Evolutionary conservation across 2,329 filamentous ascomycete species (phyloP), one percentile per base, ranked within the genome.

Genomic region (Diaporthe citrichinensis): DNA sequence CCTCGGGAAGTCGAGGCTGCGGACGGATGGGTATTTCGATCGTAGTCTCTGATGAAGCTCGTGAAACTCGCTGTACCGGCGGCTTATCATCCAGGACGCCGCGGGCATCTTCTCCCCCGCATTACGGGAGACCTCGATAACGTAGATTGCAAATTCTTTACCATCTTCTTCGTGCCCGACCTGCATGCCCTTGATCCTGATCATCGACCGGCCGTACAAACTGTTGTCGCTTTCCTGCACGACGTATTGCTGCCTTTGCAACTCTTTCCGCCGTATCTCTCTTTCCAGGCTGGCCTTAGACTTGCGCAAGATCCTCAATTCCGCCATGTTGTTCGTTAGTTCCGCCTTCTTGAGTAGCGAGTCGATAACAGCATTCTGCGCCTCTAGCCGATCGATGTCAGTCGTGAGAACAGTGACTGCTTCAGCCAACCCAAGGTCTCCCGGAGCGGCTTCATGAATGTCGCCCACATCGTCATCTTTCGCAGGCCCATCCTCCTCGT

Each of bases 141-240:
- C 92, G 83, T 98, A 99, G 76, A 98, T 88, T 12, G 96, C 97
- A 82, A 94, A 99, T 81, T 99, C 97, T 79, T 95, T 94, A 9
- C 96, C 96, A 80, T 98, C 96, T 39, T 96, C 94, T 78, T 98
- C 97, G 77, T 92, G 93, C 8, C 95, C 96, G 20, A 98, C 95
- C 85, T 98, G 95, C 72, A 98, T 96, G 0, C 94, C 95, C 81
- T 97, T 97, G 82, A 99, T 98, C 79, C 91, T 94, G 80, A 98
- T 92, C 0, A 92, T 95, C 3, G 97, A 96, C 25, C 96, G 94
- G 3, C 97, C 97, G 81, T 98, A 98, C 34, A 99, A 88, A 83
- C 95, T 98, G 83, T 98, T 99, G 83, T 99, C 97, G 81, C 95
- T 98, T 84, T 99, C 97, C 84, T 99, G 97, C 10, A 98, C 92